These are phyloP conservation scores for Neonectria faginata DNA, from an alignment of 2,329 filamentous ascomycete genomes.

Conservation along the genomic window DNA sequence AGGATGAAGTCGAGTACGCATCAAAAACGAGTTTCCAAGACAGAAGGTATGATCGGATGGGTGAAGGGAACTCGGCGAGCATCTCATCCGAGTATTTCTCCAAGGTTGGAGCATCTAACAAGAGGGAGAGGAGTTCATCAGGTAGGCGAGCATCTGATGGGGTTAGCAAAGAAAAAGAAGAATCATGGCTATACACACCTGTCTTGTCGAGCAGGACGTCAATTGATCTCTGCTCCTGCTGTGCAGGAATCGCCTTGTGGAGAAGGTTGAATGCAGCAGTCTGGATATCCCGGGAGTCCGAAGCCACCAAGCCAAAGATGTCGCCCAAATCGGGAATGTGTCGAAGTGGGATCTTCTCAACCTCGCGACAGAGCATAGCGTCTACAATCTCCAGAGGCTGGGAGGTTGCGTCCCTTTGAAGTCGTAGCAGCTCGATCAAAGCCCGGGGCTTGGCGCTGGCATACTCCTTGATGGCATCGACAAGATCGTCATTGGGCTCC, in stretches of 20 bases:
- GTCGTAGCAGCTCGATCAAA: constrained; percentile 73
- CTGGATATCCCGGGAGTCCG: constrained; percentile 80
- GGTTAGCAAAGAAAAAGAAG: constrained; percentile 9
- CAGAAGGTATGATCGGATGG: constrained; percentile 83
- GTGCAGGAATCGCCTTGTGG: constrained; percentile 80
- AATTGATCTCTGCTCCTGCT: constrained; percentile 85
- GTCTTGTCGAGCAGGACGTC: constrained; percentile 79
- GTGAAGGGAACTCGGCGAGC: constrained; percentile 75
- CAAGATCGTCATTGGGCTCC: constrained; percentile 86
- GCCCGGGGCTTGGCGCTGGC: constrained; percentile 66
- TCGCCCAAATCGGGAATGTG: constrained; percentile 73
- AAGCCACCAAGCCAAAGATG: constrained; percentile 81
- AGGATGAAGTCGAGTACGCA: constrained; percentile 81
- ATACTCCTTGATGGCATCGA: constrained; percentile 76
- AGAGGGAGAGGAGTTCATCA: constrained; percentile 84
- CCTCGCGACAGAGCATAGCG: constrained; percentile 75
- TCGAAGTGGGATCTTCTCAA: constrained; percentile 72
- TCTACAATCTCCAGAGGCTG: constrained; percentile 82
- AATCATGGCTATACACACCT: constrained; percentile 48
- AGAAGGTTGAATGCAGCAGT: constrained; percentile 84
- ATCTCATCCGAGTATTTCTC: constrained; percentile 74
- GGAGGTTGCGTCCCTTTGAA: constrained; percentile 59
- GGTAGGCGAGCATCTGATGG: constrained; percentile 75
- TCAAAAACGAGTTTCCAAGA: constrained; percentile 94
- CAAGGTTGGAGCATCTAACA: constrained; percentile 81